These are phyloP conservation scores for Sphagnum tenellum DNA, from an alignment of 225 moss, liverwort and hornwort genomes.

Conservation along the genomic window DNA sequence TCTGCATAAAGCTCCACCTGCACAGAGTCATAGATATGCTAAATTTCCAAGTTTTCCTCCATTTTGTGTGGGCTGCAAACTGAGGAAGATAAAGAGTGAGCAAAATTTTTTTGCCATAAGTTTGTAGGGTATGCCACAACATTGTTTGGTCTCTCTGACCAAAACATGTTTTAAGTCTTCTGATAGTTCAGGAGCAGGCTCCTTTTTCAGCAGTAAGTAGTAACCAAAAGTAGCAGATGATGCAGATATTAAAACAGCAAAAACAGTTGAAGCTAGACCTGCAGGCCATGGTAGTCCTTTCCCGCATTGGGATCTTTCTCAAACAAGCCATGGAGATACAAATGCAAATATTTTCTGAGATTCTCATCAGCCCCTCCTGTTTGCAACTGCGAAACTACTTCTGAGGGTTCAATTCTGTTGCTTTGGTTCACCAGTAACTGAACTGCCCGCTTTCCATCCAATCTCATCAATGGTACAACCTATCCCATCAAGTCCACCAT, in stretches of 20 bases:
- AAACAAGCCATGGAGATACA: constrained; percentile 83
- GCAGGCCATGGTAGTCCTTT: constrained; percentile 83
- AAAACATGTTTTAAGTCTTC: no score
- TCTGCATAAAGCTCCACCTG: constrained; percentile 98
- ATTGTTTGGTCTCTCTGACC: no score
- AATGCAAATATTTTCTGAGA: constrained; percentile 57
- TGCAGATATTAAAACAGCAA: no score
- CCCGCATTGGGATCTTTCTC: constrained; percentile 91
- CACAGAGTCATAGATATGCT: background rate
- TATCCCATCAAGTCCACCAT: constrained; percentile 8
- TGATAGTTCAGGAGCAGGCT: no score
- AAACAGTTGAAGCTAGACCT: constrained; percentile 29
- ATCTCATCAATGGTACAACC: constrained; percentile 80
- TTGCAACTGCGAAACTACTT: constrained; percentile 79
- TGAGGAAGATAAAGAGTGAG: no score
- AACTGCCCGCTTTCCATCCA: constrained; percentile 85
- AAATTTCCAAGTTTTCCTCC: background rate
- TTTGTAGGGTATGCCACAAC: no score
- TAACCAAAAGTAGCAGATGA: no score
- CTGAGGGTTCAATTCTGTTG: constrained; percentile 56
- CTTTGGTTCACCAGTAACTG: constrained; percentile 75
- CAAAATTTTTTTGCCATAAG: no score
- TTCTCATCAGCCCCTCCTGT: constrained; percentile 54
- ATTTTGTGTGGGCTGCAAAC: no score
- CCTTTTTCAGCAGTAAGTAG: no score